Evolutionary conservation across 768 basidiomycete species (phyloP).

Genomic region (Nevesoporus exiguus): DNA sequence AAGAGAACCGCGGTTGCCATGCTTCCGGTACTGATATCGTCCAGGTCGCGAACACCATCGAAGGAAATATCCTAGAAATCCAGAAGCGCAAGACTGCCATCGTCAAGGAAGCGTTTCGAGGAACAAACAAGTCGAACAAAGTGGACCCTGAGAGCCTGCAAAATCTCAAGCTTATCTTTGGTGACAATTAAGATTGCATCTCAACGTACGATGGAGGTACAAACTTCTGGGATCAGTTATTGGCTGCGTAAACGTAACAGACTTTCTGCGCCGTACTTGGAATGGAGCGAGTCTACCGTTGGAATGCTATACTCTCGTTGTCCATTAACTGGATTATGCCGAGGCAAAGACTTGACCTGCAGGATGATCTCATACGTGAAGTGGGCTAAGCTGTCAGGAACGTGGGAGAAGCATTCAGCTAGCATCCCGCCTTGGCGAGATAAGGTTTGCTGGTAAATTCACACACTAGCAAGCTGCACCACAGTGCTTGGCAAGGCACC

Average conservation of each 20-base stretch:
- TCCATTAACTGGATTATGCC: no score
- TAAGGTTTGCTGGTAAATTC: neutral
- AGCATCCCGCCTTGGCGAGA: neutral
- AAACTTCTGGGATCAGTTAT: neutral
- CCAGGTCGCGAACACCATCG: conserved; percentile 72
- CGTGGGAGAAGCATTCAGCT: no score
- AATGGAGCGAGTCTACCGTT: no score
- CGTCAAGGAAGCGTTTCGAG: conserved; percentile 78
- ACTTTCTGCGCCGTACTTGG: no score
- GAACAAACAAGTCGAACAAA: conserved; percentile 41
- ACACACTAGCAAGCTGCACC: no score
- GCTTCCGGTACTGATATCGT: neutral
- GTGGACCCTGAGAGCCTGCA: conserved; percentile 70
- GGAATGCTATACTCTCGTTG: no score
- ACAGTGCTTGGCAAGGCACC: neutral
- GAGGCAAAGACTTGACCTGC: no score
- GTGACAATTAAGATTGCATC: neutral
- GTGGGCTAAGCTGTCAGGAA: no score
- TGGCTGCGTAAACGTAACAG: no score
- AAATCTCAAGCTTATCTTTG: conserved; percentile 55
- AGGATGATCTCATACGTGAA: no score
- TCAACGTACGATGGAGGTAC: neutral
- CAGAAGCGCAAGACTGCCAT: conserved; percentile 87
- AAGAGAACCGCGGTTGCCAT: conserved; percentile 20
- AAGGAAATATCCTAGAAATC: conserved; percentile 74